phyloP scores from a whole-genome alignment of 257 asterid species.

The Thymus quinquecostatus region DNA sequence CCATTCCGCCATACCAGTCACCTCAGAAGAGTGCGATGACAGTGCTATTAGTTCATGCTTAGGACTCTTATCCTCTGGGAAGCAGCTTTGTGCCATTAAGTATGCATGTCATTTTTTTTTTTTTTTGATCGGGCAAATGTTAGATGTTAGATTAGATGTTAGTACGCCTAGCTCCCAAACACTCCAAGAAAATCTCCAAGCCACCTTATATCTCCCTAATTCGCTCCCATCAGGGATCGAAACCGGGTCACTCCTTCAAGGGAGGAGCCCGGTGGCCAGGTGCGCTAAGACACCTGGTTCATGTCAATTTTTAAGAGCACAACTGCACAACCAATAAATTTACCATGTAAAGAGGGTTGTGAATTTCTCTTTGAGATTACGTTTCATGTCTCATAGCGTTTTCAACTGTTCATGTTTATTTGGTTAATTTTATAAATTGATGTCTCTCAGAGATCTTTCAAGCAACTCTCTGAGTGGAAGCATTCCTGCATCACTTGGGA shows the following conservation, averaged over 20 bases:
- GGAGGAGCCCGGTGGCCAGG: too few species aligned
- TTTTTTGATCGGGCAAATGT: too few species aligned
- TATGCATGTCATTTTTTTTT: constrained; percentile 27
- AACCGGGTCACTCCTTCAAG: too few species aligned
- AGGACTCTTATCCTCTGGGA: neutral
- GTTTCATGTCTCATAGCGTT: constrained; percentile 21
- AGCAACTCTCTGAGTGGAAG: constrained; percentile 96
- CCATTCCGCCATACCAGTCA: neutral
- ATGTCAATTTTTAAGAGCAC: constrained; percentile 23
- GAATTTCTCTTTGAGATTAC: constrained; percentile 30
- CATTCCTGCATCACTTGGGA: constrained; percentile 92
- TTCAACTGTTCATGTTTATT: neutral
- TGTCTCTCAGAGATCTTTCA: constrained; percentile 81
- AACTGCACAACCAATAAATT: constrained; percentile 17
- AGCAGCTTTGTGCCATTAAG: constrained; percentile 14
- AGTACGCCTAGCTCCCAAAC: too few species aligned
- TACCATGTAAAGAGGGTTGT: constrained; percentile 13
- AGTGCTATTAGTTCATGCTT: constrained; percentile 11
- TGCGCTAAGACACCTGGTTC: too few species aligned
- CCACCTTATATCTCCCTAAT: too few species aligned
- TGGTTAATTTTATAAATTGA: neutral
- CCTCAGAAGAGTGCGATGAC: constrained; percentile 11
- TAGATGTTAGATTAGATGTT: too few species aligned
- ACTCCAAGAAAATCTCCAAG: too few species aligned
- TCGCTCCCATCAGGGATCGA: too few species aligned